Base-by-base conservation (phyloP, 305 asterid species). In the Plantago coronopus region DNA sequence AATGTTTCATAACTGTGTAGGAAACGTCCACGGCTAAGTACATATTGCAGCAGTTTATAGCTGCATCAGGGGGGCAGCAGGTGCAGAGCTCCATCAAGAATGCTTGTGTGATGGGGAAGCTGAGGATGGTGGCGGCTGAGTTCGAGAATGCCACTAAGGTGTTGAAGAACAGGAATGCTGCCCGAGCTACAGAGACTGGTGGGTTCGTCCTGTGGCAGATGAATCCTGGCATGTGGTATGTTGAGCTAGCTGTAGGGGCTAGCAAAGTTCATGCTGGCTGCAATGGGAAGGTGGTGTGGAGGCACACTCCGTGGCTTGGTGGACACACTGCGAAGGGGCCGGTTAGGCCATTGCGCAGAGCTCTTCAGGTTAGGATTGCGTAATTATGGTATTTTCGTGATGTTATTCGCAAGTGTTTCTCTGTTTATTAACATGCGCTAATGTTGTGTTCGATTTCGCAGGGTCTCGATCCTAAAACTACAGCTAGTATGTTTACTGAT, bases 211-310 rank as follows among this genome's bases (percentile, higher is more conserved):
- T 88, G 63, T 88, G 96, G 96, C 96, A 86, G 68, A 88, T 85
- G 96, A 78, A 88, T 64, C 96, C 95, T 3, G 87, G 78, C 64
- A 88, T 83, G 95, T 86, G 96, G 96, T 88, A 88, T 58, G 88
- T 88, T 55, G 96, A 88, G 87, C 93, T 88, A 20, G 86, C 96
- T 0, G 88, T 80, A 54, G 96, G 95, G 7, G 95, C 90, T 17
- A 83, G 95, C 83, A 86, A 88, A 69, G 87, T 83, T 22, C 95
- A 75, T 31, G 95, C 96, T 0, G 95, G 96, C 19, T 85, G 96
- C 69, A 88, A 88, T 22, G 91, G 95, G 18, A 78, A 85, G 69
- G 79, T 83, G 18, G 96, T 88, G 10, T 88, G 95, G 95, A 58
- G 96, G 70, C 95, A 85, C 68, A 85, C 89, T 0, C 95, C 95